A percentile compares a stretch with the other conserved stretches of the same genome.
These are phyloP conservation scores for Dryas alaskensis DNA, from an alignment of 306 rosid genomes.

Conservation along the genomic window DNA sequence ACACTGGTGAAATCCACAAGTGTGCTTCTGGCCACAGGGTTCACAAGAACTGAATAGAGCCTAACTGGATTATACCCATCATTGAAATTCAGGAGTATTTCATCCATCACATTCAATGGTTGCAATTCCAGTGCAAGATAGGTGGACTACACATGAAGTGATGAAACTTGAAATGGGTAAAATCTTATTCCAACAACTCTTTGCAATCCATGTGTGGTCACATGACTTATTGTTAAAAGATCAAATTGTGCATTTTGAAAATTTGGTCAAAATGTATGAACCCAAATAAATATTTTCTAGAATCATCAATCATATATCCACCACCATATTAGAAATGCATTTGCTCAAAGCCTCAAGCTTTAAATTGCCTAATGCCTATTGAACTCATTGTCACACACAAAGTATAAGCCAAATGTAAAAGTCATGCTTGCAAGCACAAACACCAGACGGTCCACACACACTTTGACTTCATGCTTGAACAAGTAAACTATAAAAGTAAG, in stretches of 20 bases:
- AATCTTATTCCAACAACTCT: neutral
- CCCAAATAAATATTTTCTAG: neutral
- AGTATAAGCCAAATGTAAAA: neutral
- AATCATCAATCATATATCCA: too few species aligned
- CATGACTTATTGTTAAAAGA: neutral
- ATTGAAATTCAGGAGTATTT: too few species aligned
- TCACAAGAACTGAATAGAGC: neutral
- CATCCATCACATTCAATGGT: neutral
- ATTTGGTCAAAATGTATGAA: neutral
- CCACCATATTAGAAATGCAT: too few species aligned
- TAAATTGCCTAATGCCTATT: too few species aligned
- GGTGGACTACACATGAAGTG: too few species aligned
- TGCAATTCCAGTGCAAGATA: neutral
- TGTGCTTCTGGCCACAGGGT: neutral
- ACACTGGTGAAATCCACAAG: neutral
- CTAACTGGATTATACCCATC: neutral
- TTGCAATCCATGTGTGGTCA: neutral
- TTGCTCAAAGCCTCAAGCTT: too few species aligned
- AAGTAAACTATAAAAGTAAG: too few species aligned
- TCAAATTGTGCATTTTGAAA: neutral
- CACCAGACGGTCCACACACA: neutral
- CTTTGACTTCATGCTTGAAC: too few species aligned
- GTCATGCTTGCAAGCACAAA: neutral
- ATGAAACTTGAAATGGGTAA: neutral
- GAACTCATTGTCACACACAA: too few species aligned